Conservation (phyloP, 805 yeast genomes). For the Candida pseudoglaebosa region DNA sequence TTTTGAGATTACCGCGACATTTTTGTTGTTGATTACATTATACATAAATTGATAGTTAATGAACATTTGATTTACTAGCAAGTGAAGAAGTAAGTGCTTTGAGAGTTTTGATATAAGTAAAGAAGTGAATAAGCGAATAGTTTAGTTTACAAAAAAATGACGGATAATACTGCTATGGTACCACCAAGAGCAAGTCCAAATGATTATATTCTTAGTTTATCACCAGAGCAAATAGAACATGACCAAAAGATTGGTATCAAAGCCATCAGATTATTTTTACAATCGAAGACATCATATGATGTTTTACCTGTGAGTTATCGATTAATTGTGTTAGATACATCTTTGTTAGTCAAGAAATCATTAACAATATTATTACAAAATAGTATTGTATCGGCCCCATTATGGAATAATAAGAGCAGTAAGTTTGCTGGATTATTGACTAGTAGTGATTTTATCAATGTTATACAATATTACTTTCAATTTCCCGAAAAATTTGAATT, state of each 20-base stretch:
- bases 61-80: neutral
- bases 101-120: too few species aligned
- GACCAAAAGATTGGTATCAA: conserved; percentile 75
- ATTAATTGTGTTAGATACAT: conserved; percentile 88
- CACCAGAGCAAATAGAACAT: conserved; percentile 41
- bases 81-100: neutral
- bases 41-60: too few species aligned
- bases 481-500: conserved; percentile 83
- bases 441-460: conserved; percentile 88
- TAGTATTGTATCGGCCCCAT: conserved; percentile 92
- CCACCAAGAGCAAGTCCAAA: conserved; percentile 34
- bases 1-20: too few species aligned
- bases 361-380: conserved; percentile 86
- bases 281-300: conserved; percentile 91
- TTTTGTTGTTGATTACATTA: too few species aligned
- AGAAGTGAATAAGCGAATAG: too few species aligned
- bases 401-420: conserved; percentile 88
- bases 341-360: conserved; percentile 84
- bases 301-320: conserved; percentile 94
- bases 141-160: too few species aligned
- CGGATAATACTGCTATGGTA: conserved; percentile 4
- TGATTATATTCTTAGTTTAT: conserved; percentile 38
- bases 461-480: conserved; percentile 89
- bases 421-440: conserved; percentile 93
- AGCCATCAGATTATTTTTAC: conserved; percentile 78